Evolutionary conservation across 78 protist species (phyloP).

Genomic region (Diacronema lutheri): DNA sequence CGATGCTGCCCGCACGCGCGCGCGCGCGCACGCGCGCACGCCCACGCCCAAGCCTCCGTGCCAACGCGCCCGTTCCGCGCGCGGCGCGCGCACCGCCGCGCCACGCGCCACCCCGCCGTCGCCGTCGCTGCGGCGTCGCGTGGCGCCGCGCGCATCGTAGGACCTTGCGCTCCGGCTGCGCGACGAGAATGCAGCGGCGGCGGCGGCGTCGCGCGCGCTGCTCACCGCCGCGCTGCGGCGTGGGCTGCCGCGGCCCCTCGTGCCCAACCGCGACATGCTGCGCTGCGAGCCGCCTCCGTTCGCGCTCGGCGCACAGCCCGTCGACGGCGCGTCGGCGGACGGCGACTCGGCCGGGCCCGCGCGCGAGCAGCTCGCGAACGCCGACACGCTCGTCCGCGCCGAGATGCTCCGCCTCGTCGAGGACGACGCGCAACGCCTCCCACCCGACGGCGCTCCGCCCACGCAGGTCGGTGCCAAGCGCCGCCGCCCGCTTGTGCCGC

Average conservation of each 20-base stretch:
- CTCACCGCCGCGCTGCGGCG: slow-evolving; percentile 10
- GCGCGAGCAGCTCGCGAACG: not conserved
- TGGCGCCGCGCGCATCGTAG: no score
- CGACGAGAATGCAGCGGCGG: not conserved
- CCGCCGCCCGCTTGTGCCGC: no score
- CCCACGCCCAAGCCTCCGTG: no score
- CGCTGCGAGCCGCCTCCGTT: no score
- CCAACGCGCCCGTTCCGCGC: no score
- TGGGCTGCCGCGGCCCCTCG: slow-evolving; percentile 30
- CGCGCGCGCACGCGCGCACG: not conserved
- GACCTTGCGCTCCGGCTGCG: no score
- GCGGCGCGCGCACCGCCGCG: no score
- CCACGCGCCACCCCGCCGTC: no score
- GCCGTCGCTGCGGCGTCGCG: no score
- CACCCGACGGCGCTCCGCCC: not conserved
- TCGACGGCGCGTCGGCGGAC: not conserved
- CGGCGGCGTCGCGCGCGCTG: not conserved
- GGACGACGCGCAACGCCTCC: not conserved
- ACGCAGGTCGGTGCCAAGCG: no score
- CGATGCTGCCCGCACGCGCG: not conserved
- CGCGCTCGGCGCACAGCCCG: not conserved
- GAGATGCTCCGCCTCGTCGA: slow-evolving; percentile 19
- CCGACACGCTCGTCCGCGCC: not conserved
- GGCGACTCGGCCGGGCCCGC: not conserved
- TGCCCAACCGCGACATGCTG: not conserved